Evolutionary conservation across 441 rosid genomes (phyloP).

Genomic region (Mallotus repandus): DNA sequence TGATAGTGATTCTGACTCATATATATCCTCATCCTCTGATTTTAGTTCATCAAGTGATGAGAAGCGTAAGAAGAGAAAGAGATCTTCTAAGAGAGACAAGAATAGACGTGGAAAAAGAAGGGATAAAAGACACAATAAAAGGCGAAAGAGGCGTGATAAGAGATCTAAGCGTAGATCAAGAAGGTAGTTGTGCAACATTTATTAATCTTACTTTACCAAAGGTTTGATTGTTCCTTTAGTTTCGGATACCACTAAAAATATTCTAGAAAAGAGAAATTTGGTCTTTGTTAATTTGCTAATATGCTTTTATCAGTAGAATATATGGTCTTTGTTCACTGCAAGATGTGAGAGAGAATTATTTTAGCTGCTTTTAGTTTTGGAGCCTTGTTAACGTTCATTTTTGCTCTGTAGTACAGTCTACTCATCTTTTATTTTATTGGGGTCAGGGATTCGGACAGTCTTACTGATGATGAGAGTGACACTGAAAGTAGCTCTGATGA

Average conservation of each 20-base stretch:
- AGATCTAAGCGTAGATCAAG: conserved; percentile 69
- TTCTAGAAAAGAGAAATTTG: neutral
- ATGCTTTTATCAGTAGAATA: neutral
- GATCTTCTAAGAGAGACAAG: conserved; percentile 70
- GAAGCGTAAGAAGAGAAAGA: conserved; percentile 71
- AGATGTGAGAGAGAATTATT: neutral
- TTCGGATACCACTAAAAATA: neutral
- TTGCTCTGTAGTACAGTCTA: neutral
- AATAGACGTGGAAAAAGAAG: conserved; percentile 65
- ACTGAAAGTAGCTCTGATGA: conserved; percentile 53
- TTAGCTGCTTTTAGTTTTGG: neutral
- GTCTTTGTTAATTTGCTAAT: neutral
- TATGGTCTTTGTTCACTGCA: neutral
- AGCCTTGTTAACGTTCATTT: neutral
- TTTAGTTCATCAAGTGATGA: conserved; percentile 87
- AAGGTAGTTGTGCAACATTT: conserved; percentile 45
- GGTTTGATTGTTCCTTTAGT: neutral
- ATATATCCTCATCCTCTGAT: conserved; percentile 61
- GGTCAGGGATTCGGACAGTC: conserved; percentile 55
- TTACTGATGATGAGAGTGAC: conserved; percentile 52
- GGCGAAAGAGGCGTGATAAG: conserved; percentile 63
- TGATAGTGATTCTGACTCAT: conserved; percentile 74
- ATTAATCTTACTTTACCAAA: neutral
- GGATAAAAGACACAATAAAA: conserved; percentile 73
- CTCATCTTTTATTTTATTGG: neutral